Evolutionary conservation across 2,329 filamentous ascomycete genomes (phyloP), one percentile per base, ranked within the genome.

Genomic region (Dactylellina leptospora): DNA sequence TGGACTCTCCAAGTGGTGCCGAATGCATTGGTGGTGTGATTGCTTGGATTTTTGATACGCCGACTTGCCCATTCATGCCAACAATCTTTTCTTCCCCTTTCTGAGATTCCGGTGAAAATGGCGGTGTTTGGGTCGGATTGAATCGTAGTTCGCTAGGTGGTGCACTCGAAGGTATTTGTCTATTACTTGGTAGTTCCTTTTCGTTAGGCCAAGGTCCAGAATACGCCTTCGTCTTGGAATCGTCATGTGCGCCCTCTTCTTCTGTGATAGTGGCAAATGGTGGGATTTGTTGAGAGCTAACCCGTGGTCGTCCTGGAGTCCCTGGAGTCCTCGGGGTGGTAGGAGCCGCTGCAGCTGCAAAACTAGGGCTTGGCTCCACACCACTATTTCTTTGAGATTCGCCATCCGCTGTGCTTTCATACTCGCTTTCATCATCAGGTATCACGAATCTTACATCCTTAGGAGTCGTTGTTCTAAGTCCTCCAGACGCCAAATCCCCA

Each of bases 361-460:
- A 72, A 13, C 44, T 55, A 16, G 69, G 60, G 33, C 69, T 73
- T n/a, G 68, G 68, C 22, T 72, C 68, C 3, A 63, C 58, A 40
- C 59, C 69, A 13, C 69, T 73, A 20, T 73, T 68, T 20, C 47
- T 60, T 36, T 66, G 60, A 22, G 69, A 73, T 53, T 73, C 69
- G 5, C 69, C 69, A 28, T 73, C 69, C 18, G 60, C 68, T 13
- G 69, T 73, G 16, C 69, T 73, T 56, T 73, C 69, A 25, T 73
- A 73, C 50, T 73, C 69, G 36, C 69, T 73, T 36, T 73, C 69
- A 27, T 73, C 69, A 25, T 73, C 69, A 5, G 69, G 69, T 60
- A 73, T 73, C 40, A 73, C 61, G 28, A 73, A 73, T 61, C 69
- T 44, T 28, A 73, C 69, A 25, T 73, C 69, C 18, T 73, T 73